A percentile compares a stretch with the other conserved stretches of the same genome.
These are phyloP conservation scores for Calonectria multiphialidica DNA, from an alignment of 2,329 filamentous ascomycete species.

Conservation along the genomic window DNA sequence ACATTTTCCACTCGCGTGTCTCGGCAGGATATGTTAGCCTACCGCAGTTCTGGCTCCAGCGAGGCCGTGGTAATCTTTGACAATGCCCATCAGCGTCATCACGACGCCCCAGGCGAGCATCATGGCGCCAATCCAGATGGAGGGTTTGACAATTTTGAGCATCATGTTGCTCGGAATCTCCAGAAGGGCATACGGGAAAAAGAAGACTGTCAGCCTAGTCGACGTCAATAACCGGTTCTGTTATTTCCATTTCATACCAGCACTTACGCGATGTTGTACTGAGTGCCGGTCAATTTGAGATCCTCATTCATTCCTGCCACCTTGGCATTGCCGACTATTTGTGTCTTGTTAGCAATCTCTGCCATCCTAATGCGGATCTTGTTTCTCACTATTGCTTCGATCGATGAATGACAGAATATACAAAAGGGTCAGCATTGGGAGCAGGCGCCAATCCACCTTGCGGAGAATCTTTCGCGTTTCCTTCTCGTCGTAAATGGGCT, in stretches of 20 bases:
- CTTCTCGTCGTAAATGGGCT: not conserved
- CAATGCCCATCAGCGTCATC: constrained; percentile 62
- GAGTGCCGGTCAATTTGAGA: not conserved
- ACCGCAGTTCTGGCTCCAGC: not conserved
- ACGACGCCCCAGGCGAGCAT: constrained; percentile 64
- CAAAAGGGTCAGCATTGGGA: not conserved
- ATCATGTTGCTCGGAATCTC: constrained; percentile 13
- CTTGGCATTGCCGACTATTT: constrained; percentile 8
- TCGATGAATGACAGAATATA: not conserved
- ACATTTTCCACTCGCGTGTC: not conserved
- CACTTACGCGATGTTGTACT: not conserved
- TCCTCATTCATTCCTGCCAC: not conserved
- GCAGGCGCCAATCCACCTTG: not conserved
- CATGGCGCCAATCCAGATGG: constrained; percentile 63
- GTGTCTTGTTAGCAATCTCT: not conserved
- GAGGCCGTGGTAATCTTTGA: constrained; percentile 61
- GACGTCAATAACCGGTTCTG: not conserved
- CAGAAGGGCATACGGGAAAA: not conserved
- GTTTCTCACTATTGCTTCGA: not conserved
- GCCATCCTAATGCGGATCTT: accelerated
- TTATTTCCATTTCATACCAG: too few relatives aligned
- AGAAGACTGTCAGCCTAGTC: not conserved
- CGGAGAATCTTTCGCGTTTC: not conserved
- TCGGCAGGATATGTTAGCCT: not conserved
- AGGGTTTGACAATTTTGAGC: constrained; percentile 47